These are phyloP conservation scores for Podospora pseudoanserina DNA, from an alignment of 495 filamentous ascomycete species.

Conservation along the genomic window DNA sequence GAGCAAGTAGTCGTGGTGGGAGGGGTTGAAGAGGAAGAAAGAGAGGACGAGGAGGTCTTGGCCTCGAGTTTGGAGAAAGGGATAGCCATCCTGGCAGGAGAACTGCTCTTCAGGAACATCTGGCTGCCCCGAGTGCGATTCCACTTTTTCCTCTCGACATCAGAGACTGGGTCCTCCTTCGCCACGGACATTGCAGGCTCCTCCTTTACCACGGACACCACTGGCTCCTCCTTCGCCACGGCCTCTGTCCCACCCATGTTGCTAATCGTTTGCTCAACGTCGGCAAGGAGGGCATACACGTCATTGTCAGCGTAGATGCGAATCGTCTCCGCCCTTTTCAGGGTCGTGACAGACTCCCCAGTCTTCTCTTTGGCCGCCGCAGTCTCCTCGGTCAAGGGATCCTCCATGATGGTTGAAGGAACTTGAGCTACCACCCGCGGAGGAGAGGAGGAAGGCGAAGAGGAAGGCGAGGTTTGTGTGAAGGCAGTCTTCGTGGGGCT, in stretches of 20 bases:
- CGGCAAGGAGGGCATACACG: conserved; percentile 58
- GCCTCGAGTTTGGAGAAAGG: conserved; percentile 22
- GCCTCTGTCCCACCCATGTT: conserved; percentile 40
- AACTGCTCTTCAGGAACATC: conserved; percentile 32
- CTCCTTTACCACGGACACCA: conserved; percentile 8
- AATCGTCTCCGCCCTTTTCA: conserved; percentile 56
- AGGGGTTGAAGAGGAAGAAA: conserved; percentile 18
- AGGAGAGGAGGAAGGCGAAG: conserved; percentile 35
- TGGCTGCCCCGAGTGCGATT: conserved; percentile 39
- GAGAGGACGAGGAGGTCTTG: conserved; percentile 22
- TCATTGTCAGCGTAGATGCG: conserved; percentile 63
- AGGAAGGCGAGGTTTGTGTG: conserved; percentile 25
- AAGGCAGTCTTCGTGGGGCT: conserved; percentile 41
- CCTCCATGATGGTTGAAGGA: conserved; percentile 47
- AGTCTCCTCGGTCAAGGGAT: conserved; percentile 40
- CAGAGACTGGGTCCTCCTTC: conserved; percentile 16
- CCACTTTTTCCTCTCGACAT: conserved; percentile 29
- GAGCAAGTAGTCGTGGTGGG: conserved; percentile 1
- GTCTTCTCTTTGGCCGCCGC: conserved; percentile 22
- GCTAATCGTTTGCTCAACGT: conserved; percentile 59
- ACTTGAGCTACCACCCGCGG: conserved; percentile 48
- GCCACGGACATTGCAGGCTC: conserved; percentile 12
- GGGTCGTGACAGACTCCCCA: conserved; percentile 19
- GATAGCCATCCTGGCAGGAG: conserved; percentile 19
- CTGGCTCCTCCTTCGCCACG: conserved; percentile 11